Evolutionary conservation across 148 eudicot species (phyloP).

Genomic region (Nyssa sinensis): DNA sequence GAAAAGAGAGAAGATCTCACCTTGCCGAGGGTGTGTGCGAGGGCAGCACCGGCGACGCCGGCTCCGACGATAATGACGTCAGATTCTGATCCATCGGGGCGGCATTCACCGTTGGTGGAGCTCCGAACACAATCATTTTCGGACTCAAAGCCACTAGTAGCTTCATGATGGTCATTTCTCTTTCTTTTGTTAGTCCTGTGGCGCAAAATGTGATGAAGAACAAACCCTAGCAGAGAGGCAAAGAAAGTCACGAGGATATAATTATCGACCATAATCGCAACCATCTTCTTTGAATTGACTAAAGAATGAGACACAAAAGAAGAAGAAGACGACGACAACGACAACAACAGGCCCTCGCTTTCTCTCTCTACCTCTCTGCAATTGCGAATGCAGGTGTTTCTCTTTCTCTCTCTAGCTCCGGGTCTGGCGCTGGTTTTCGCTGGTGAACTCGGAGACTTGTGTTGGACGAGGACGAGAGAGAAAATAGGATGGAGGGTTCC

Average conservation of each 20-base stretch:
- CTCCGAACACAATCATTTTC: constrained; percentile 31
- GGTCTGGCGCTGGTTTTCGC: not conserved
- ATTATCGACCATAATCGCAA: constrained; percentile 15
- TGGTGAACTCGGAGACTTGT: not conserved
- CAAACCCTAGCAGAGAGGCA: constrained; percentile 39
- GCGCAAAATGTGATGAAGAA: constrained; percentile 25
- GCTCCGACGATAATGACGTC: constrained; percentile 79
- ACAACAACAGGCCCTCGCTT: not conserved
- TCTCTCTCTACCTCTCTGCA: constrained; percentile 2
- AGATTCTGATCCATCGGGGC: constrained; percentile 4
- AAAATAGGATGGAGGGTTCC: not conserved
- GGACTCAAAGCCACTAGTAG: constrained; percentile 1
- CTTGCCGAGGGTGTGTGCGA: constrained; percentile 71
- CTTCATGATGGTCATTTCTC: not conserved
- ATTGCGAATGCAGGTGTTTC: not conserved
- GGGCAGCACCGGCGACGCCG: constrained; percentile 83
- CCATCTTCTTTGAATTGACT: not conserved
- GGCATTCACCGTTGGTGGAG: constrained; percentile 14
- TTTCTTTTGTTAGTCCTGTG: not conserved
- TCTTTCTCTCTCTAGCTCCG: not conserved
- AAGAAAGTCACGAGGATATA: constrained; percentile 32
- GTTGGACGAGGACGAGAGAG: not conserved
- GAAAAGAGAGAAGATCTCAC: constrained; percentile 16
- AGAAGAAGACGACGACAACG: not conserved
- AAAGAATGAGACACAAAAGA: not conserved